Evolutionary conservation across 768 basidiomycete species (phyloP).

Genomic region (Pulveroboletus frians): DNA sequence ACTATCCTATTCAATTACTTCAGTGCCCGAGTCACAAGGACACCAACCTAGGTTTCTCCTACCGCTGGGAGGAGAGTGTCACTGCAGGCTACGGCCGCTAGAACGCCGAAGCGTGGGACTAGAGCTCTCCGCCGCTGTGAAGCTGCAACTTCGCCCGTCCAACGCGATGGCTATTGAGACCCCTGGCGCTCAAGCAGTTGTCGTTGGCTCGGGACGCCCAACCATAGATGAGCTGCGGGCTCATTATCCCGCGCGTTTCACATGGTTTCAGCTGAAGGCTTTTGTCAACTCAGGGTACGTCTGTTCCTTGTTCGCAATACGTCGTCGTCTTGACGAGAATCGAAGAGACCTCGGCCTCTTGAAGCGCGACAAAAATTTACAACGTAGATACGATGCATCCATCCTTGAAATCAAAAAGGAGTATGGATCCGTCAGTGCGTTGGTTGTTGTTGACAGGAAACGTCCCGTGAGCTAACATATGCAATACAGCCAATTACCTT

Average conservation of each 20-base stretch:
- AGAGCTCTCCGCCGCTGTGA: too few relatives aligned
- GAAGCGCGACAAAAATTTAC: constrained; percentile 67
- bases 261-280: constrained; percentile 69
- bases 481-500: constrained; percentile 61
- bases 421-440: constrained; percentile 64
- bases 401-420: constrained; percentile 44
- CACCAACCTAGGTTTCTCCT: too few relatives aligned
- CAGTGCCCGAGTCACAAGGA: too few relatives aligned
- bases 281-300: constrained; percentile 75
- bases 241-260: constrained; percentile 71
- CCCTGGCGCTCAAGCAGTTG: constrained; percentile 22
- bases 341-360: constrained; percentile 75
- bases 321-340: neutral
- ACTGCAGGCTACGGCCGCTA: too few relatives aligned
- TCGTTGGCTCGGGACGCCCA: constrained; percentile 56
- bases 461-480: neutral
- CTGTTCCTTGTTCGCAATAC: neutral
- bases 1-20: too few relatives aligned
- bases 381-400: constrained; percentile 64
- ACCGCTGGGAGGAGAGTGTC: too few relatives aligned
- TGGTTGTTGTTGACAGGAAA: neutral
- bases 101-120: too few relatives aligned
- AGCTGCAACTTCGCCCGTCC: neutral
- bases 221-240: constrained; percentile 60
- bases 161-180: constrained; percentile 16